Conservation (phyloP, 441 rosid genomes). For the Breynia disticha region DNA sequence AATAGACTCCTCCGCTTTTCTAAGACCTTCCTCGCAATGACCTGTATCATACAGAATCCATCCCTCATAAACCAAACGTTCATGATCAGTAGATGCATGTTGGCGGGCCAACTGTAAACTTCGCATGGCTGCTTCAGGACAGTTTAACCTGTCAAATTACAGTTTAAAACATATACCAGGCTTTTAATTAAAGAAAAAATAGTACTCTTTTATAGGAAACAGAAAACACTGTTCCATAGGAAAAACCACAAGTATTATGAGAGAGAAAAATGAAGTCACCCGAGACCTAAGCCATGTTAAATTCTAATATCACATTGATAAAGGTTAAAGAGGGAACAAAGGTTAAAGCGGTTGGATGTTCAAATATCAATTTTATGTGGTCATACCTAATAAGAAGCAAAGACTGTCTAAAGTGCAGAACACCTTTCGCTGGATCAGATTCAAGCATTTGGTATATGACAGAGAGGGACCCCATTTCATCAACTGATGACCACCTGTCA, state of each 20-base stretch:
- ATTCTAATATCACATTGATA: conserved; percentile 2
- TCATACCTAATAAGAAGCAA: conserved; percentile 81
- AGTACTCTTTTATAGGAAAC: no score
- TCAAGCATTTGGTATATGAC: conserved; percentile 99
- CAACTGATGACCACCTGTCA: conserved; percentile 93
- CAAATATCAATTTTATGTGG: neutral
- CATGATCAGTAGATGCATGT: conserved; percentile 82
- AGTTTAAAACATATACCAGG: neutral
- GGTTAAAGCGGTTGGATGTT: no score
- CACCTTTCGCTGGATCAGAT: conserved; percentile 84
- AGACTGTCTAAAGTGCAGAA: conserved; percentile 89
- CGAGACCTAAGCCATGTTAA: neutral
- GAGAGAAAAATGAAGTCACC: neutral
- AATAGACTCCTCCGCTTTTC: conserved; percentile 83
- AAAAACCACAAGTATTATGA: neutral
- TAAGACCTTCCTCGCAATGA: conserved; percentile 86
- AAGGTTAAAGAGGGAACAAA: neutral
- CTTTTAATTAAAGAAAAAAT: no score
- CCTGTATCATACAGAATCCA: conserved; percentile 97
- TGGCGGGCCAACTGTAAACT: conserved; percentile 85
- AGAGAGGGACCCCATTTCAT: conserved; percentile 94
- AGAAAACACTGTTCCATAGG: no score
- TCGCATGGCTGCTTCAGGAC: conserved; percentile 95
- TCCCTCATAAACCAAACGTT: conserved; percentile 88
- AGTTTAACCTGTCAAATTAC: conserved; percentile 56